Evolutionary conservation across 768 basidiomycete genomes (phyloP).

Genomic region (Trametes elegans): DNA sequence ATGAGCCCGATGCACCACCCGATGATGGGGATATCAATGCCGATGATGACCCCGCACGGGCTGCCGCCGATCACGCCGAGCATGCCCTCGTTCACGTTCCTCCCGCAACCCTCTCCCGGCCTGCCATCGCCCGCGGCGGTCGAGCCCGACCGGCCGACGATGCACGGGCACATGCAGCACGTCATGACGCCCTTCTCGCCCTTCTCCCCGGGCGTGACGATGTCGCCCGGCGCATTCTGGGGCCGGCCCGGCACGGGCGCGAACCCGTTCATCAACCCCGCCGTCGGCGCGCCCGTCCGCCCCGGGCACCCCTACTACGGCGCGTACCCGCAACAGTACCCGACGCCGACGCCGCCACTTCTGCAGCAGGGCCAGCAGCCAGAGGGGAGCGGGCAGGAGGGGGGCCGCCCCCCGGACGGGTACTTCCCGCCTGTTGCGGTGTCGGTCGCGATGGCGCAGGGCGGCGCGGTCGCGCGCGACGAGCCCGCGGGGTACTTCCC

Average conservation of each 20-base stretch:
- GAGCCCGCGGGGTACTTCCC: constrained; percentile 43
- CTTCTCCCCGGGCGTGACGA: constrained; percentile 70
- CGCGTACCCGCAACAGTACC: constrained; percentile 10
- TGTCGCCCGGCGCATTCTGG: constrained; percentile 78
- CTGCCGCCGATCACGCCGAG: constrained; percentile 94
- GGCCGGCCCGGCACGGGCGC: constrained; percentile 47
- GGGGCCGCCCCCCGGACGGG: constrained; percentile 29
- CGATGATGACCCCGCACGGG: constrained; percentile 65
- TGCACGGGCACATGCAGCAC: constrained; percentile 22
- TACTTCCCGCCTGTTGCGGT: constrained; percentile 43
- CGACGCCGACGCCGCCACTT: no score
- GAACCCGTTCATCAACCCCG: constrained; percentile 52
- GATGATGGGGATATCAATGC: constrained; percentile 28
- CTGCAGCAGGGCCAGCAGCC: constrained; percentile 3
- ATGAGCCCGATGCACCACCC: constrained; percentile 41
- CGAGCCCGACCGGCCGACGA: constrained; percentile 14
- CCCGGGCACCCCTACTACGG: constrained; percentile 10
- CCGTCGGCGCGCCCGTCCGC: constrained; percentile 59
- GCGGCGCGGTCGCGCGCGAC: not conserved
- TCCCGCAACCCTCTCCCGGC: constrained; percentile 48
- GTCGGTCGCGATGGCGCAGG: constrained; percentile 17
- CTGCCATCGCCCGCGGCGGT: constrained; percentile 30
- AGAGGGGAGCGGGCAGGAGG: not conserved
- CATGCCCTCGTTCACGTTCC: constrained; percentile 94
- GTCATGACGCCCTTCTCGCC: constrained; percentile 34